phyloP scores from a whole-genome alignment of 768 basidiomycete genomes.

The Mycena polygramma region DNA sequence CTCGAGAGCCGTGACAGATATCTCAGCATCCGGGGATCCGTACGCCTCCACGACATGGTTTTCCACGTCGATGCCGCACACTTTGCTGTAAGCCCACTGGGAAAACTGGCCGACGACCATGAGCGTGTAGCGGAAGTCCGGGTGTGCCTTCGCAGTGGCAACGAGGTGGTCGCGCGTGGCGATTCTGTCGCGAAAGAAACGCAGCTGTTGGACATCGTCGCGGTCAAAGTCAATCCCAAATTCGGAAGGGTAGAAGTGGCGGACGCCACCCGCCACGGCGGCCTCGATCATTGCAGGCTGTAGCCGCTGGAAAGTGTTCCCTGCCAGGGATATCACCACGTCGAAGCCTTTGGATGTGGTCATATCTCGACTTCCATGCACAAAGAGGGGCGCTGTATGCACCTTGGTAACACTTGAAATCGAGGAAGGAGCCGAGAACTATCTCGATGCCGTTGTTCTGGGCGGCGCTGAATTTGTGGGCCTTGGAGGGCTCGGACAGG shows the following conservation, averaged over 20 bases:
- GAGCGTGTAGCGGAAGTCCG: conserved; percentile 27
- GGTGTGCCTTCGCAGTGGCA: conserved; percentile 1
- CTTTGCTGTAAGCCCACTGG: background rate
- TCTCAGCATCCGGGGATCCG: conserved; percentile 19
- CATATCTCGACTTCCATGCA: background rate
- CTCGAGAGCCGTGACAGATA: conserved; percentile 10
- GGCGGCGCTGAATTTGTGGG: conserved; percentile 1
- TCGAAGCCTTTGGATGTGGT: conserved; percentile 22
- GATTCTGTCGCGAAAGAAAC: conserved; percentile 24
- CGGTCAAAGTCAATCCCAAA: conserved; percentile 17
- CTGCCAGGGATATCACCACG: conserved; percentile 9
- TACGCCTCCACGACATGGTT: conserved; percentile 18
- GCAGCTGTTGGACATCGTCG: conserved; percentile 4
- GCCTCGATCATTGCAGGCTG: conserved; percentile 29
- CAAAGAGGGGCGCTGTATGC: background rate
- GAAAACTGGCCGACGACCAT: conserved; percentile 15
- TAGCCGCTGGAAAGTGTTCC: conserved; percentile 1
- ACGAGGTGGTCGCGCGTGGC: conserved; percentile 25
- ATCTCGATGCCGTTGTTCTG: conserved; percentile 23
- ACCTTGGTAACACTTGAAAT: conserved; percentile 23
- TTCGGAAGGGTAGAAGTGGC: conserved; percentile 21
- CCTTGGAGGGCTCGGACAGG: conserved; percentile 22
- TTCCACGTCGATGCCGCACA: conserved; percentile 13
- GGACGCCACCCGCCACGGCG: conserved; percentile 22
- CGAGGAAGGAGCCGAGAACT: conserved; percentile 23